phyloP scores from a whole-genome alignment of 75 land plant genomes.

The Larix kaempferi region DNA sequence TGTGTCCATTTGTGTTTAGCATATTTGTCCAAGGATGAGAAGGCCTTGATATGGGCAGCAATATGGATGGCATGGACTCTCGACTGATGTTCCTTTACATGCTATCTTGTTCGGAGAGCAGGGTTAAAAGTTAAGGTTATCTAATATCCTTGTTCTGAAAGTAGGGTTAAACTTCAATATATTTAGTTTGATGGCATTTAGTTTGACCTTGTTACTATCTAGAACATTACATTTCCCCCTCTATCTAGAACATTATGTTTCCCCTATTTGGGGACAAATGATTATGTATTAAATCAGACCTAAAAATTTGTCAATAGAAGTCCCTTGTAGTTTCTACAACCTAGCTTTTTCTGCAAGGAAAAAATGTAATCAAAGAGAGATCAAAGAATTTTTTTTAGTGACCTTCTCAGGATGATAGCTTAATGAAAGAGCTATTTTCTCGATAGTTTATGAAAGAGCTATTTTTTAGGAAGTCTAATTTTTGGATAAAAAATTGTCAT shows the following conservation, averaged over 20 bases:
- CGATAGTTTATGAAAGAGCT: too few relatives aligned
- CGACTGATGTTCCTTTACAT: neutral
- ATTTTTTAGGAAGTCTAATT: too few relatives aligned
- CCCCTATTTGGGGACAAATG: neutral
- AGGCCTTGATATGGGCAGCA: slow-evolving; percentile 24
- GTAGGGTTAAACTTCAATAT: neutral
- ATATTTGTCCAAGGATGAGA: slow-evolving; percentile 38
- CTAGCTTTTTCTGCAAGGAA: neutral
- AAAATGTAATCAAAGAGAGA: slow-evolving; percentile 8
- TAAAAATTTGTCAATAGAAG: neutral
- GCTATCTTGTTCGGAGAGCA: neutral
- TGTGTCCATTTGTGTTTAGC: slow-evolving; percentile 23
- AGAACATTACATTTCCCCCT: neutral
- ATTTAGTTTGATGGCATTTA: too few relatives aligned
- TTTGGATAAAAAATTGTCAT: too few relatives aligned
- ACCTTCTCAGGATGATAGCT: too few relatives aligned
- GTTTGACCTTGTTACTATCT: neutral
- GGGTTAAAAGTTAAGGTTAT: slow-evolving; percentile 2
- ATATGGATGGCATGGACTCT: slow-evolving; percentile 36
- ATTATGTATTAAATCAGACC: too few relatives aligned
- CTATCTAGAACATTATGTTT: too few relatives aligned
- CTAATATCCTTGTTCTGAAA: neutral
- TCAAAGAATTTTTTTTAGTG: too few relatives aligned
- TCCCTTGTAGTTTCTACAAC: neutral
- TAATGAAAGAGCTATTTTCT: too few relatives aligned